These are phyloP conservation scores for Exophiala alcalophila DNA, from an alignment of 2,329 filamentous ascomycete genomes.

Conservation along the genomic window DNA sequence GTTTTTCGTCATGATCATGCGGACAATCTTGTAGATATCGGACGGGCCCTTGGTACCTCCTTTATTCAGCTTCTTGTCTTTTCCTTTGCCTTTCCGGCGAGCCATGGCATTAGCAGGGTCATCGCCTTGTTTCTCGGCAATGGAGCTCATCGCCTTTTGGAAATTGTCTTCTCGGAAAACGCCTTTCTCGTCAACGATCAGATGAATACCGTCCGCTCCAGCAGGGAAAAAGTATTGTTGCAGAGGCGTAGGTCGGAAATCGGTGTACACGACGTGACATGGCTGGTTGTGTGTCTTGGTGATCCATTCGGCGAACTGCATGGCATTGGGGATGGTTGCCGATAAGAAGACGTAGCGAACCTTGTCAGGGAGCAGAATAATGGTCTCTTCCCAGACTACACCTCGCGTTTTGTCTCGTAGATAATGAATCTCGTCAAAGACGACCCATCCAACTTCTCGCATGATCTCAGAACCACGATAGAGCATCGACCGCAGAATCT, in stretches of 20 bases:
- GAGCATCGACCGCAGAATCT: conserved; percentile 98
- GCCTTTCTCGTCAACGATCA: conserved; percentile 95
- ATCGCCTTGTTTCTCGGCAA: conserved; percentile 81
- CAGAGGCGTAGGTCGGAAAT: conserved; percentile 92
- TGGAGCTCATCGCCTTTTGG: conserved; percentile 87
- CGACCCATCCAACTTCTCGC: conserved; percentile 97
- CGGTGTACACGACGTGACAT: conserved; percentile 98
- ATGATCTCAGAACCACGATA: conserved; percentile 98
- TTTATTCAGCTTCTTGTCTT: conserved; percentile 88
- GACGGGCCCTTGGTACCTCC: conserved; percentile 69
- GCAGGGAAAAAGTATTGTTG: conserved; percentile 98
- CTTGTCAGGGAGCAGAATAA: conserved; percentile 96
- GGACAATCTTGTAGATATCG: conserved; percentile 96
- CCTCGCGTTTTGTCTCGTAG: conserved; percentile 90
- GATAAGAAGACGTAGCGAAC: conserved; percentile 98
- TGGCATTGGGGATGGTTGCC: conserved; percentile 96
- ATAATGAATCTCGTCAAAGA: conserved; percentile 99
- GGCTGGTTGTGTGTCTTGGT: conserved; percentile 96
- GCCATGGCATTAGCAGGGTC: conserved; percentile 76
- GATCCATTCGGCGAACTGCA: conserved; percentile 99
- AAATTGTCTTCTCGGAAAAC: conserved; percentile 97
- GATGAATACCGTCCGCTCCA: conserved; percentile 85
- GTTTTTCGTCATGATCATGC: conserved; percentile 97
- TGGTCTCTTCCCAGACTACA: conserved; percentile 99
- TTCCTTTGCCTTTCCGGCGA: conserved; percentile 80